Evolutionary conservation across 2,329 filamentous ascomycete genomes (phyloP), one percentile per base, ranked within the genome.

Genomic region (Penicillium sp.): DNA sequence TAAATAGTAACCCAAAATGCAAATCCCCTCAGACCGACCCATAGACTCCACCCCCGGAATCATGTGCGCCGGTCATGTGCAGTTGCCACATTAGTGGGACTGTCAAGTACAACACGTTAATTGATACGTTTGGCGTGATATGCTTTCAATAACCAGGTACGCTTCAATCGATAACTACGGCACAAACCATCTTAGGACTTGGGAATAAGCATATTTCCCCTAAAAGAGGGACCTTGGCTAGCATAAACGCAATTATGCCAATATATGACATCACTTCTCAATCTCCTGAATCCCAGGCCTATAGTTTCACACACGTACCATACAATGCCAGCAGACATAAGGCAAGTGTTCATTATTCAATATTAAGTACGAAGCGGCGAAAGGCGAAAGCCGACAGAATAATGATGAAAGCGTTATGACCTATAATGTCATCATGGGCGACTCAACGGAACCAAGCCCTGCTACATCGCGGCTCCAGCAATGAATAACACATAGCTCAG

Each of bases 401-500:
- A 53, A 57, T 62, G 54, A 62, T 64, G 55, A 54, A 61, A 59
- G 36, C 43, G 52, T 47, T 49, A 45, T 46, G n/a, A 52, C 44
- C 24, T 45, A 49, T 55, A 42, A 31, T 57, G 60, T 63, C 62
- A 62, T 57, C 36, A 60, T 62, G 55, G 60, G 55, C 55, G 53
- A 51, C 31, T 24, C 32, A 39, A 22, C 36, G 52, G 47, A 51
- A 47, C 32, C 14, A 21, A 27, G 16, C 43, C 32, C 51, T 45
- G 18, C 16, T 38, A 38, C 18, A n/a, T 9, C 31, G 8, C 24
- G 5, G 24, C 24, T 27, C 24, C 24, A 27, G 8, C 5, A 27
- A 27, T 8, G 24, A 8, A 5, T 27, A 27, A 27, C 24, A 27
- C 24, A 27, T 27, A 27, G 8, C 24, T 6, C 5, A 27, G 24